A percentile compares a stretch with the other conserved stretches of the same genome.
Conservation (phyloP, 2,329 filamentous ascomycete species). For the Verticillium tricorpus region DNA sequence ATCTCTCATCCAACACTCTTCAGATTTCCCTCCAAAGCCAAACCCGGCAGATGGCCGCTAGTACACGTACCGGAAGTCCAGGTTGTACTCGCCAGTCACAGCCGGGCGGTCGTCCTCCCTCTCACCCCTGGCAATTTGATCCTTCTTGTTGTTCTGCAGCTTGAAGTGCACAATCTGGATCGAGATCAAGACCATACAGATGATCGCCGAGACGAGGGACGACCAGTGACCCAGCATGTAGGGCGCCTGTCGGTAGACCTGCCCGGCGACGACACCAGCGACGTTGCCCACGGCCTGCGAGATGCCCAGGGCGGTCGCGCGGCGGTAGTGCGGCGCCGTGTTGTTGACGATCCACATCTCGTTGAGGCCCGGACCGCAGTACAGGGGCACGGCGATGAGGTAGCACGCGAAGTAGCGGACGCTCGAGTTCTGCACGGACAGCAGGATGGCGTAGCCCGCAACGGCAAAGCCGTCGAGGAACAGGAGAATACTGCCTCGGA, state of each 20-base stretch:
- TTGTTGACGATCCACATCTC: constrained; percentile 45
- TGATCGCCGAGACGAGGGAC: constrained; percentile 7
- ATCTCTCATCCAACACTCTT: too few relatives aligned
- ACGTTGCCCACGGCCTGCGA: constrained; percentile 44
- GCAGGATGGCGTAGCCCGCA: constrained; percentile 41
- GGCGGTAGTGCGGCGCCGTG: constrained; percentile 35
- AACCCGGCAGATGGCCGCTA: background rate
- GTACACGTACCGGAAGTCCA: constrained; percentile 12
- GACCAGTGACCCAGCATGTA: constrained; percentile 24
- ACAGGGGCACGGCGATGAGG: constrained; percentile 40
- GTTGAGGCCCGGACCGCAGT: constrained; percentile 43
- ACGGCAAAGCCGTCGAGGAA: constrained; percentile 44
- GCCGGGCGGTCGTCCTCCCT: constrained; percentile 7
- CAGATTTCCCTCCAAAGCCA: too few relatives aligned
- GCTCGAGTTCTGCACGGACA: constrained; percentile 33
- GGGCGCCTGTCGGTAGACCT: constrained; percentile 18
- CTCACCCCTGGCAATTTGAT: constrained; percentile 5
- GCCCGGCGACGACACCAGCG: constrained; percentile 29
- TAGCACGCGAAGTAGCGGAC: constrained; percentile 48
- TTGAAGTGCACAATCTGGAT: constrained; percentile 7
- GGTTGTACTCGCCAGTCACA: constrained; percentile 7
- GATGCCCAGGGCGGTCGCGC: constrained; percentile 42
- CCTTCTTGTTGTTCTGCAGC: constrained; percentile 8
- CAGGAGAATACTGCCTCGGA: constrained; percentile 46
- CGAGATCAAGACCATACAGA: constrained; percentile 8